Percentiles rank a stretch among this genome's conserved stretches.
Evolutionary conservation across 164 flowering plant genomes (phyloP).

Genomic region (Euptelea pleiosperma): DNA sequence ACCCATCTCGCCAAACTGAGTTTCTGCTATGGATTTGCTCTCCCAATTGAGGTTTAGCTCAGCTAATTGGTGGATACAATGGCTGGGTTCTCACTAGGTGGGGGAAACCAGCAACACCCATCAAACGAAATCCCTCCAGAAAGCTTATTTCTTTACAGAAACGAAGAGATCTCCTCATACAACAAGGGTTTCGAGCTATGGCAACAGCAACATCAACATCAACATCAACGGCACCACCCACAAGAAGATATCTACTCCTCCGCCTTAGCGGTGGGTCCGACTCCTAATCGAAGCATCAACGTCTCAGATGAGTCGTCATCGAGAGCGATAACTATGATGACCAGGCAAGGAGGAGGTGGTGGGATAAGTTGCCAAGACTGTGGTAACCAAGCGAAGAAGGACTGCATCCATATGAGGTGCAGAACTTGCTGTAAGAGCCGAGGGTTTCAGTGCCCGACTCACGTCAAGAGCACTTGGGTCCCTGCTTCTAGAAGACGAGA

Average conservation of each 20-base stretch:
- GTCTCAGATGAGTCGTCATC: conserved; percentile 18
- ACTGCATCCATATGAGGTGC: conserved; percentile 67
- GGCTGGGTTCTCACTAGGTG: conserved; percentile 52
- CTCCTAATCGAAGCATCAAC: conserved; percentile 8
- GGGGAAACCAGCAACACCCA: conserved; percentile 12
- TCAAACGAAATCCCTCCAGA: conserved; percentile 10
- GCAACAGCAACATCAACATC: conserved; percentile 27
- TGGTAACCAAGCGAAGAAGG: conserved; percentile 93
- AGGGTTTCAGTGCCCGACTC: conserved; percentile 70
- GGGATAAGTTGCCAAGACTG: conserved; percentile 60
- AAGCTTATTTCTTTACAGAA: conserved; percentile 29
- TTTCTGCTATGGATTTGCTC: conserved; percentile 38
- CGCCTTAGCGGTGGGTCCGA: background rate
- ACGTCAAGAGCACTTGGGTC: conserved; percentile 87
- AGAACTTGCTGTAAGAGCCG: conserved; percentile 84
- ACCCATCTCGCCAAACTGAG: conserved; percentile 1
- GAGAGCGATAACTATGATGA: conserved; percentile 25
- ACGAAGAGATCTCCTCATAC: conserved; percentile 33
- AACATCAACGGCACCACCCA: conserved; percentile 23
- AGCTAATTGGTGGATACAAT: conserved; percentile 24
- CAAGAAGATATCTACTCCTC: conserved; percentile 9
- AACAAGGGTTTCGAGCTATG: conserved; percentile 49
- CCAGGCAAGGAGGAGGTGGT: conserved; percentile 29
- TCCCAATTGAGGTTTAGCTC: conserved; percentile 24
- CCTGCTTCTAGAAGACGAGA: conserved; percentile 76